Evolutionary conservation across 140 eudicot species (phyloP).

Genomic region (Senecio squalidus): DNA sequence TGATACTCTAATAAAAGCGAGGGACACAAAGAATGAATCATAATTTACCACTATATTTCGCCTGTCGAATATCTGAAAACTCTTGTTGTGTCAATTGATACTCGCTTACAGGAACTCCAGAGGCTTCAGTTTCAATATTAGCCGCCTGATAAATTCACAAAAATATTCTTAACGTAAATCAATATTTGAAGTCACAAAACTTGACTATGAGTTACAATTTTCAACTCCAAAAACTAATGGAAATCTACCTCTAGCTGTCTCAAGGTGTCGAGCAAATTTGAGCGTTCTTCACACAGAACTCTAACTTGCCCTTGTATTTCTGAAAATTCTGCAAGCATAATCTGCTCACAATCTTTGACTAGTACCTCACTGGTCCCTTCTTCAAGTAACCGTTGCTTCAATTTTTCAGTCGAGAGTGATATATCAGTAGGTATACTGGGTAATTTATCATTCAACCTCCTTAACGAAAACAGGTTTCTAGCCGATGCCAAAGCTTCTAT

Average conservation of each 20-base stretch:
- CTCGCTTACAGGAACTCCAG: constrained; percentile 66
- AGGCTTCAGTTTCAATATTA: constrained; percentile 57
- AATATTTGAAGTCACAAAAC: neutral
- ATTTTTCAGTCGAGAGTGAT: constrained; percentile 63
- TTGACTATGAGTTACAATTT: neutral
- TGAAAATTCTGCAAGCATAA: constrained; percentile 72
- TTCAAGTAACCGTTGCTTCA: constrained; percentile 57
- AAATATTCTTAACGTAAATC: neutral
- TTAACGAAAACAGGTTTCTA: constrained; percentile 52
- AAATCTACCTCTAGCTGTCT: constrained; percentile 73
- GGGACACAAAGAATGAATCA: neutral
- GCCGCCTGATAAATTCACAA: constrained; percentile 58
- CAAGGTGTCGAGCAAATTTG: constrained; percentile 70
- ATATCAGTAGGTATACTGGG: constrained; percentile 38
- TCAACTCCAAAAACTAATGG: neutral
- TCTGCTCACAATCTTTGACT: constrained; percentile 85
- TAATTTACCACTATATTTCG: constrained; percentile 55
- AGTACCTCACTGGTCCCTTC: constrained; percentile 63
- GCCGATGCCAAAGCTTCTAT: constrained; percentile 69
- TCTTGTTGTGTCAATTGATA: constrained; percentile 57
- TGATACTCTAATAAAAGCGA: neutral
- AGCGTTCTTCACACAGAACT: constrained; percentile 61
- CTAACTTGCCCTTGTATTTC: constrained; percentile 62
- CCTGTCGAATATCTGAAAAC: constrained; percentile 44
- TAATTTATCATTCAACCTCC: constrained; percentile 39